phyloP scores from a whole-genome alignment of 306 rosid genomes.

The Alnus glutinosa region DNA sequence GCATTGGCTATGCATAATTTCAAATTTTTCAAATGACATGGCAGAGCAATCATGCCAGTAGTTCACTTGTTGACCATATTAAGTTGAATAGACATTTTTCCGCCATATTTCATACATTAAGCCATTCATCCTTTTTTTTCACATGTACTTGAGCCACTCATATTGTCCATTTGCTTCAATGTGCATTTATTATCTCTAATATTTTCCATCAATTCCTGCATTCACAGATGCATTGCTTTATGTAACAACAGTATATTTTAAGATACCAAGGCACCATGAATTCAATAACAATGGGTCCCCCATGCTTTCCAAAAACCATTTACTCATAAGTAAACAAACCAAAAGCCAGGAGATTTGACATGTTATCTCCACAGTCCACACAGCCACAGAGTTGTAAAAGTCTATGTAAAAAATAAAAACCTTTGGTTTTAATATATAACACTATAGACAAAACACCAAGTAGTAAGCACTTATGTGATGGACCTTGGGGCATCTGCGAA shows the following conservation, averaged over 20 bases:
- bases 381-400: background rate
- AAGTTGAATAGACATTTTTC: background rate
- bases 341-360: background rate
- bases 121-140: background rate
- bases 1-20: background rate
- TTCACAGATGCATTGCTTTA: background rate
- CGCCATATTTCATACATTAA: background rate
- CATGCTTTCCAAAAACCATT: background rate
- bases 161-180: background rate
- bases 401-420: too few relatives aligned
- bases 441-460: background rate
- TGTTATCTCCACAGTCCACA: background rate
- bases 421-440: background rate
- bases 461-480: conserved; percentile 20
- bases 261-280: background rate
- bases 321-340: background rate
- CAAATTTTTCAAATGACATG: background rate
- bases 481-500: conserved; percentile 42
- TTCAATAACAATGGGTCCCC: background rate
- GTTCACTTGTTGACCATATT: background rate
- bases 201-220: background rate
- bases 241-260: background rate
- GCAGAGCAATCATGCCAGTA: background rate
- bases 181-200: background rate
- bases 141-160: background rate